phyloP scores from a whole-genome alignment of 148 eudicot species.

The Salicornia ramosissima region DNA sequence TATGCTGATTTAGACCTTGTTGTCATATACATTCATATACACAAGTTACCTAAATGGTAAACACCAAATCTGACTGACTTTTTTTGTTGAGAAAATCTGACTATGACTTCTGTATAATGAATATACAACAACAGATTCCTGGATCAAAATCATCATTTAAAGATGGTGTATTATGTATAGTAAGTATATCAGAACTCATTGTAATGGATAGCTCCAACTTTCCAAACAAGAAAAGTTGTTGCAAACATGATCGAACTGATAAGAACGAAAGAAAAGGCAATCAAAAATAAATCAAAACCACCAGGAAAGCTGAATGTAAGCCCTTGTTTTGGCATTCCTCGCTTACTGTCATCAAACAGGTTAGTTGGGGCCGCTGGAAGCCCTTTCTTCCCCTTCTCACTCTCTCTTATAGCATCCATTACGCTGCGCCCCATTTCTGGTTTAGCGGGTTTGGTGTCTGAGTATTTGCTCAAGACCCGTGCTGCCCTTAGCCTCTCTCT shows the following conservation, averaged over 20 bases:
- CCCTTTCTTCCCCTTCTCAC: conserved; percentile 76
- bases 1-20: neutral
- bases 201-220: conserved; percentile 92
- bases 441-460: conserved; percentile 58
- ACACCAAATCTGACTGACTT: neutral
- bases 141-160: neutral
- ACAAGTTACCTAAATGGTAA: neutral
- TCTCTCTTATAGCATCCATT: conserved; percentile 69
- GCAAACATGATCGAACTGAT: conserved; percentile 88
- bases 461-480: conserved; percentile 71
- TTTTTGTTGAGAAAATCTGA: too few relatives aligned
- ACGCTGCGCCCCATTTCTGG: conserved; percentile 63
- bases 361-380: conserved; percentile 97
- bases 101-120: neutral
- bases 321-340: conserved; percentile 83
- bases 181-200: conserved; percentile 47
- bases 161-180: conserved; percentile 1
- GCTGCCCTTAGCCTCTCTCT: conserved; percentile 92
- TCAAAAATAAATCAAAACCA: conserved; percentile 59
- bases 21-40: conserved; percentile 6
- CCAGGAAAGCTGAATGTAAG: conserved; percentile 78
- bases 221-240: conserved; percentile 86
- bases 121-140: conserved; percentile 6
- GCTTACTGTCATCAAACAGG: conserved; percentile 74
- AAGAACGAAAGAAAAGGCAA: conserved; percentile 57